Conservation (phyloP, 768 basidiomycete species). For the Tulasnella sp. region DNA sequence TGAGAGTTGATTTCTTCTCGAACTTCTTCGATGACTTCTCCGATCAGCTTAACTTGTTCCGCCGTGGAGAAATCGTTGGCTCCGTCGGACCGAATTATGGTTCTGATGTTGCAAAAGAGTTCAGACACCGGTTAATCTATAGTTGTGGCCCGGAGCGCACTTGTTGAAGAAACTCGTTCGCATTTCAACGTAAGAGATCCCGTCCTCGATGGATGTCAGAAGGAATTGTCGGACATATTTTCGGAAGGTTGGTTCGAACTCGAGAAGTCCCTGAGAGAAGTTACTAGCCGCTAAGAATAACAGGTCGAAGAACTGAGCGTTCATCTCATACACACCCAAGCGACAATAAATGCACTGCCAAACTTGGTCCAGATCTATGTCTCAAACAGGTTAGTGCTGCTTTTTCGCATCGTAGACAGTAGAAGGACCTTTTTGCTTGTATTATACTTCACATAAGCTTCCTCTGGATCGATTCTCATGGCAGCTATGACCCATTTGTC, state of each 20-base stretch:
- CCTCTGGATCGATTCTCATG: slow-evolving; percentile 68
- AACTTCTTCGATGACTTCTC: slow-evolving; percentile 56
- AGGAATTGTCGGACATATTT: slow-evolving; percentile 69
- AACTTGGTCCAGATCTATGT: slow-evolving; percentile 79
- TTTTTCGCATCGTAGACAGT: background rate
- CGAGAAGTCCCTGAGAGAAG: slow-evolving; percentile 46
- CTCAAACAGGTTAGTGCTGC: background rate
- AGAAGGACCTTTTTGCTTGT: slow-evolving; percentile 61
- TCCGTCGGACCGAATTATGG: slow-evolving; percentile 62
- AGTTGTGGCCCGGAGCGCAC: slow-evolving; percentile 45
- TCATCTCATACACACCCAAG: slow-evolving; percentile 48
- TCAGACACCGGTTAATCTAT: background rate
- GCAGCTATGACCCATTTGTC: slow-evolving; percentile 65
- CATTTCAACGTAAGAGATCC: slow-evolving; percentile 70
- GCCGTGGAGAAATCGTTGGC: slow-evolving; percentile 60
- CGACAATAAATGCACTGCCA: slow-evolving; percentile 54
- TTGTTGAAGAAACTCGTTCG: slow-evolving; percentile 66
- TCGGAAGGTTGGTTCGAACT: slow-evolving; percentile 60
- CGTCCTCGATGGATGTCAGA: slow-evolving; percentile 64
- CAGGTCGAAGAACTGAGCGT: background rate
- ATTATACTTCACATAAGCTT: slow-evolving; percentile 75
- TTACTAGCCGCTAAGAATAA: slow-evolving; percentile 43
- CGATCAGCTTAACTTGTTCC: slow-evolving; percentile 61
- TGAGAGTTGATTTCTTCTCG: slow-evolving; percentile 55
- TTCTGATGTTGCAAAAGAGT: slow-evolving; percentile 45